Conservation (phyloP, 78 protist genomes). For the Speleostelium caveatum region DNA sequence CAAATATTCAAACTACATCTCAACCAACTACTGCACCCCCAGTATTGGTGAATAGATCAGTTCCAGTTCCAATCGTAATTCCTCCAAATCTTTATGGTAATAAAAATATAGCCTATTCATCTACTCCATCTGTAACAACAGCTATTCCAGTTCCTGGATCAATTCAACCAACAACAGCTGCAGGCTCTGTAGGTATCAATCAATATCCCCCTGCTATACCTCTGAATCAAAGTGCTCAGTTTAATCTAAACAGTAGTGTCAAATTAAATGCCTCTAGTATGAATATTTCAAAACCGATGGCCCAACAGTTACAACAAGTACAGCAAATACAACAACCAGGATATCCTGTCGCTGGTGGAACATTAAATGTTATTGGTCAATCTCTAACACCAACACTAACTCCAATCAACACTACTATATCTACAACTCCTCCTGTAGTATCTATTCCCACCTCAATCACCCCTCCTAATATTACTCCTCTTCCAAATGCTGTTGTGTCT, state of each 20-base stretch:
- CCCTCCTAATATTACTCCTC: too few species aligned
- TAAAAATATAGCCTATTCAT: background rate
- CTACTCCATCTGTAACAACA: background rate
- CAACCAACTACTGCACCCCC: slow-evolving; percentile 7
- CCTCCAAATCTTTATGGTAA: background rate
- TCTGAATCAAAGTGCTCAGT: background rate
- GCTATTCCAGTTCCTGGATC: background rate
- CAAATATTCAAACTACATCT: background rate
- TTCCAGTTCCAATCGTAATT: background rate
- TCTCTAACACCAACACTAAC: too few species aligned
- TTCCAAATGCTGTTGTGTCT: too few species aligned
- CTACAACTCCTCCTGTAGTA: too few species aligned
- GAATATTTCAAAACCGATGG: background rate
- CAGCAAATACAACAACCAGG: background rate
- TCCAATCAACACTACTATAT: too few species aligned
- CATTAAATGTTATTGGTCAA: too few species aligned
- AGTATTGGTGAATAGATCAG: background rate
- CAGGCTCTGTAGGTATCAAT: background rate
- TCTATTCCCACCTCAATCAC: too few species aligned
- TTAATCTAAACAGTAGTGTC: too few species aligned
- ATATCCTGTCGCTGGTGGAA: background rate
- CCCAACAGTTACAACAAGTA: background rate
- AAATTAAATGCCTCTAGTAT: background rate
- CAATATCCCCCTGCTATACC: background rate
- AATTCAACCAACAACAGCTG: background rate